Evolutionary conservation across 805 yeast genomes (phyloP), one percentile per base, ranked within the genome.

Genomic region (Saccharomyces kudriavzevii): DNA sequence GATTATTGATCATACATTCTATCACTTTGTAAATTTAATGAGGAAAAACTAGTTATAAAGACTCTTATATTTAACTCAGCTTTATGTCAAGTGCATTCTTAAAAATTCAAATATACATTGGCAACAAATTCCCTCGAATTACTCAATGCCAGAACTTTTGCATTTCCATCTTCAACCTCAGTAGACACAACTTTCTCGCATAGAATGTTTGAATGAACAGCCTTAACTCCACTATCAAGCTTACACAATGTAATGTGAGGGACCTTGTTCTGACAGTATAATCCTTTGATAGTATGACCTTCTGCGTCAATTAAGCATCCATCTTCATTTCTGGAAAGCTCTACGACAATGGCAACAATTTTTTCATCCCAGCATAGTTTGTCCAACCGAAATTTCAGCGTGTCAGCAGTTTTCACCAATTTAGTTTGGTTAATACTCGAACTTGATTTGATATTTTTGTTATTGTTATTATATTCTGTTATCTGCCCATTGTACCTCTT

Each of bases 161-260:
- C 35, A 20, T 52, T 55, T 9, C 47, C 45, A 8, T 51, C 43
- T 13, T 46, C 27, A 40, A 50, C 56, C 10, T 49, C 48, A 2
- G 47, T 48, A 2, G 43, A 27, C n/a, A 35, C 29, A 20, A 59
- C 54, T 5, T 59, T 52, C 35, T 63, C 57, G 17, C 75, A 71
- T 27, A 76, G 53, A 3, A 54, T 57, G 56, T 84, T 83, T 1
- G 91, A 79, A 58, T 80, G 78, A 25, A 72, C 65, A 0, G 94
- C 83, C 50, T 68, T 72, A 2, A 78, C 72, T 0, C 69, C 68
- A 0, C 72, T 71, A 1, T 72, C 60, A 1, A 71, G 62, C 0
- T 88, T 79, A 0, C 91, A 96, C 13, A 89, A 63, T 0, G 97
- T 91, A 46, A 90, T 78, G 65, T 91, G 97, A 0, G 85, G 74